Evolutionary conservation across 2,329 filamentous ascomycete genomes (phyloP), one percentile per base, ranked within the genome.

Genomic region (Lecanicillium sp.): DNA sequence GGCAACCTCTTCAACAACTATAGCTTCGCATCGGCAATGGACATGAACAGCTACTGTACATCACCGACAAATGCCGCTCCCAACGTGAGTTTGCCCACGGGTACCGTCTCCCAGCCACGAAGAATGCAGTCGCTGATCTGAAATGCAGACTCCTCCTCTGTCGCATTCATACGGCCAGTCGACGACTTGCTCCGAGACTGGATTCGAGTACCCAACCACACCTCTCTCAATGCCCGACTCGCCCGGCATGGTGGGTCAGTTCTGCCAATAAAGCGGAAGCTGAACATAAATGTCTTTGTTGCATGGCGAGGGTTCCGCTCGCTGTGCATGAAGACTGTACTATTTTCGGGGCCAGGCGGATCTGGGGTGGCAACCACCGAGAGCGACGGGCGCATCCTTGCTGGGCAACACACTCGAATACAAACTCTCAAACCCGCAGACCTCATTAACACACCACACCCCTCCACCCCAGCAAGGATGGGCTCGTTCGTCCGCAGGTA

Each of bases 191-290:
- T 80, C 76, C 22, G 77, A 81, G 50, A 65, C 71, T 44, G 71
- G 72, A 42, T 79, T 74, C 54, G 73, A 79, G 47, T 80, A 80
- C 61, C 82, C 81, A 28, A 75, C 74, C 31, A 87, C 83, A 38
- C 83, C 83, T 44, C 65, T 83, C 47, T 85, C 81, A n/a, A 80
- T 86, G 75, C 80, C 81, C 22, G 72, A 71, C 33, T 84, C 81
- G 32, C 82, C 82, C 31, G 71, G 71, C 49, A 62, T 74, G 55
- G 59, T 70, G 11, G 57, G 55, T 10, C 53, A 56, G 30, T 51
- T 42, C 22, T 42, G 41, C n/a, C 40, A 39, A 14, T 36, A 39
- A 30, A 40, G n/a, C n/a, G n/a, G 22, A 25, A 11, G 22, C 22
- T 25, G 22, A 25, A 25, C 12, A 44, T 11, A 25, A 20, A 18